These are phyloP conservation scores for Phytophthora tentaculata DNA, from an alignment of 352 stramenopile species.

Conservation along the genomic window DNA sequence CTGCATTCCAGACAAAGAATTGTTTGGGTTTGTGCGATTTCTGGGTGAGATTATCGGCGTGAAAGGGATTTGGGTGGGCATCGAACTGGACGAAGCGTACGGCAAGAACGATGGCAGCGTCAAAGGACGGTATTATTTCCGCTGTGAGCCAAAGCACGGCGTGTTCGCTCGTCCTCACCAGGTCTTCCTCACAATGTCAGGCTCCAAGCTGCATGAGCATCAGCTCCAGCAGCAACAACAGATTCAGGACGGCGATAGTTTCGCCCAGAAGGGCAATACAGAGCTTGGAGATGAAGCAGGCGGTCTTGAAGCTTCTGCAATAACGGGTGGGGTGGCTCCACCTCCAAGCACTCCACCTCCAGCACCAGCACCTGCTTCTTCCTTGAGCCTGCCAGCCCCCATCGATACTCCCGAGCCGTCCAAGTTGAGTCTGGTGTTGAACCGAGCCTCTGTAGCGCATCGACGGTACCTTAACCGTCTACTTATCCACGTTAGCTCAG, in stretches of 20 bases:
- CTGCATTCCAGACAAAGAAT: conserved; percentile 85
- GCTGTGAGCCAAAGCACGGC: conserved; percentile 77
- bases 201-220: conserved; percentile 58
- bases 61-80: conserved; percentile 78
- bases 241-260: conserved; percentile 35
- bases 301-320: conserved; percentile 30
- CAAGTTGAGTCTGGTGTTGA: conserved; percentile 69
- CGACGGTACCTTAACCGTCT: conserved; percentile 76
- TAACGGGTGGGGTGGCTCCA: conserved; percentile 25
- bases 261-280: conserved; percentile 22
- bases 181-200: conserved; percentile 73
- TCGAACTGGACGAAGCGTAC: conserved; percentile 77
- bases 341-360: conserved; percentile 33
- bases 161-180: conserved; percentile 83
- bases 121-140: conserved; percentile 84
- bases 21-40: conserved; percentile 85
- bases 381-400: conserved; percentile 16
- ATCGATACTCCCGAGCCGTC: conserved; percentile 53
- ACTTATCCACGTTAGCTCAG: conserved; percentile 66
- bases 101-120: conserved; percentile 88
- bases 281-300: conserved; percentile 33
- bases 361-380: conserved; percentile 24
- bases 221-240: conserved; percentile 51
- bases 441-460: conserved; percentile 65
- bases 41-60: conserved; percentile 72